Evolutionary conservation across 2,329 filamentous ascomycete genomes (phyloP), one percentile per base, ranked within the genome.

Genomic region (Fusarium mangiferae): DNA sequence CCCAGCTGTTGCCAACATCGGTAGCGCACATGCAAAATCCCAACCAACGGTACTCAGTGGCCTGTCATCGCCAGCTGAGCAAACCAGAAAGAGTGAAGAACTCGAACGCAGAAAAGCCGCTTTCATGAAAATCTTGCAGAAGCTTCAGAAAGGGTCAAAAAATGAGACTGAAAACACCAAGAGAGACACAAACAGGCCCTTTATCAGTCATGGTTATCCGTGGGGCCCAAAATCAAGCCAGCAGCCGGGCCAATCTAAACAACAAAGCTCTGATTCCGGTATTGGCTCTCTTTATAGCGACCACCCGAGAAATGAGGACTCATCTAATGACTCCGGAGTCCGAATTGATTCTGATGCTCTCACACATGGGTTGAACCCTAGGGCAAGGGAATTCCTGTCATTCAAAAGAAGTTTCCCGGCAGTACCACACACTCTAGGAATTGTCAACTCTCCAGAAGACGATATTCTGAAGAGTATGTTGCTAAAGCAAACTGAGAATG

Each of bases 351-450:
- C 54, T 7, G 28, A 65, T 12, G 17, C 54, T 28, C 67, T 70
- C 35, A 59, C 65, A 26, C 73, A 70, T 28, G 74, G 68, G 2
- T 71, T 81, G 69, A 82, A 82, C 49, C 81, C 81, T 9, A 78
- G 74, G 66, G 81, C 81, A 44, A 79, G 80, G 62, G 81, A 82
- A 48, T 82, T 82, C 55, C 69, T 82, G 14, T 82, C 81, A 2
- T 75, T 81, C 36, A 70, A 55, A 18, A 59, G 49, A 17, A 55
- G 48, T 22, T 62, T 63, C 18, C 22, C 26, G 14, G 15, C 41
- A 9, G 13, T 36, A 33, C 38, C 39, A 33, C 51, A 51, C 11
- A 51, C 38, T 14, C 51, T 41, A 33, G 48, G 39, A 12, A 22
- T 26, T 20, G 18, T 35, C 14, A 46, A 59, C 3, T 26, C 24